Base-by-base conservation (phyloP, 306 rosid species). In the Cyclanthera cordifolia region DNA sequence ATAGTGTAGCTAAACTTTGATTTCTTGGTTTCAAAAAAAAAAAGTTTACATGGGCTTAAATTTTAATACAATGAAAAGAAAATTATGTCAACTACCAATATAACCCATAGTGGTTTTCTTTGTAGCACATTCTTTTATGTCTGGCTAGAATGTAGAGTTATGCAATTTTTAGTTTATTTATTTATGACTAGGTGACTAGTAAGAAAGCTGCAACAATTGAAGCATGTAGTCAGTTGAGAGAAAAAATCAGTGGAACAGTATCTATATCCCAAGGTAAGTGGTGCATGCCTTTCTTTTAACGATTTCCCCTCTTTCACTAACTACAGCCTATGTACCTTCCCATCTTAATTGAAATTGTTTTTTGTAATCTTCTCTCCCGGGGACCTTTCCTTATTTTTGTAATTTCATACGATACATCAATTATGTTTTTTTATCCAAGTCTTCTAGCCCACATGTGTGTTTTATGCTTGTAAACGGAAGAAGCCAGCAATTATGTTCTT, bases 171-270 rank as follows among this genome's bases (percentile, higher is more conserved):
- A 56, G 21, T 46, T 25, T 72, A 69, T 49, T 58, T 69, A 54
- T 57, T 74, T 55, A 72, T 69, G 53, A 20, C 47, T 63, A 90
- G 99, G 99, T 94, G 68, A 90, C 99, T 55, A 76, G 85, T 72
- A 90, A 94, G 79, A 94, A 94, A 81, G 90, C 91, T 1, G 82
- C 91, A 16, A 79, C 83, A 79, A 90, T 94, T 53, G 95, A 88
- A 83, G 78, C 82, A 51, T 74, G 74, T 79, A 77, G 76, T 80
- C 86, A 76, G 67, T 81, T 94, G 88, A 82, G 85, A 82, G 80
- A 77, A 74, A 94, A 81, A 82, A 78, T 90, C 41, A 85, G 90
- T 74, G 85, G 61, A 76, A 74, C 84, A 45, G 89, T 93, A 76
- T 76, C 79, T 37, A 78, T 94, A 63, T 93, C 88, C 24, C 79